Conservation (phyloP, 2,329 filamentous ascomycete species). For the Massarina eburnea region DNA sequence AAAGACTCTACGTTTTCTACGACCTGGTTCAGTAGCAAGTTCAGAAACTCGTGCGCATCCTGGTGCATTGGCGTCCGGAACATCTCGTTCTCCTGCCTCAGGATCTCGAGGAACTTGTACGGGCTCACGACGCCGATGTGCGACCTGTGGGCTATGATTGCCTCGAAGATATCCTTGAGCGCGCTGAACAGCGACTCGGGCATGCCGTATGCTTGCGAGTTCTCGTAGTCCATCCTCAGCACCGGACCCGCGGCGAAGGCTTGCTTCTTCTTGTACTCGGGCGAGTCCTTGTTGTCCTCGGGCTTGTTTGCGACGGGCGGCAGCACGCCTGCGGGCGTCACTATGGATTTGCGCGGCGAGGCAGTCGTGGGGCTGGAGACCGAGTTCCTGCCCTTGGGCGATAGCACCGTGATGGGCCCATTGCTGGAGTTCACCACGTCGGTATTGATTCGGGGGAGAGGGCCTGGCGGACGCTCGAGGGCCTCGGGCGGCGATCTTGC, state of each 20-base stretch:
- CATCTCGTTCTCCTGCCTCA: constrained; percentile 94
- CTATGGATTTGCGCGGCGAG: constrained; percentile 39
- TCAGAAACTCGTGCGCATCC: constrained; percentile 96
- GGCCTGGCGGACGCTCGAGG: constrained; percentile 57
- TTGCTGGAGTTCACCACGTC: constrained; percentile 39
- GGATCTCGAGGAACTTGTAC: constrained; percentile 87
- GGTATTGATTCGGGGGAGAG: constrained; percentile 43
- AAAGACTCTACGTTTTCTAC: constrained; percentile 93
- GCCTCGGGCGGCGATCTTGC: constrained; percentile 69
- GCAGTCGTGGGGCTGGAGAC: constrained; percentile 35
- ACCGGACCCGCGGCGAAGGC: constrained; percentile 86
- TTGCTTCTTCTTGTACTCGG: constrained; percentile 97
- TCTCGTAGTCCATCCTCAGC: constrained; percentile 80
- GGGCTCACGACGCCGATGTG: constrained; percentile 90
- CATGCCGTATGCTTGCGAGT: constrained; percentile 82
- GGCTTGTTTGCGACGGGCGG: constrained; percentile 65
- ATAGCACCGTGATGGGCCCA: constrained; percentile 48
- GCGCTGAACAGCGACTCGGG: constrained; percentile 92
- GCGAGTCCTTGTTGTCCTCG: constrained; percentile 91
- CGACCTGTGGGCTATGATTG: constrained; percentile 77
- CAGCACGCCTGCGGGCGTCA: constrained; percentile 53
- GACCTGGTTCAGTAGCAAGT: constrained; percentile 91
- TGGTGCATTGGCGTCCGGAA: constrained; percentile 97
- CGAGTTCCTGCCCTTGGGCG: constrained; percentile 56
- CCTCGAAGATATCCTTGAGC: constrained; percentile 93